A percentile compares a stretch with the other conserved stretches of the same genome.
Evolutionary conservation across 495 filamentous ascomycete genomes (phyloP).

Genomic region (Aspergillus panamensis): DNA sequence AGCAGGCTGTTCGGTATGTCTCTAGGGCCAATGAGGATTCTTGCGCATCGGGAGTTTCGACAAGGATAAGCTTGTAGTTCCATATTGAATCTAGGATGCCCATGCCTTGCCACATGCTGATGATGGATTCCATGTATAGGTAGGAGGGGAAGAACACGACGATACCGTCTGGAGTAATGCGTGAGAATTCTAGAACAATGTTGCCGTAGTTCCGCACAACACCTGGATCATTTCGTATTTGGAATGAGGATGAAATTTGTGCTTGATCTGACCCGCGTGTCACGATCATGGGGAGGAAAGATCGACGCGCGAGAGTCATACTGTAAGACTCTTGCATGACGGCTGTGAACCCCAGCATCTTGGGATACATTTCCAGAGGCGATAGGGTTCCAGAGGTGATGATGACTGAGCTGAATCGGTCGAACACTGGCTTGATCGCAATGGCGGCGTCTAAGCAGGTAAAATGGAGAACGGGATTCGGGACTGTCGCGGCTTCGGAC

Average conservation of each 20-base stretch:
- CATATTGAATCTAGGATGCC: slow-evolving; percentile 95
- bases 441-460: slow-evolving; percentile 97
- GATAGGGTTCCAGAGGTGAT: slow-evolving; percentile 98
- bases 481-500: slow-evolving; percentile 90
- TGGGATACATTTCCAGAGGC: slow-evolving; percentile 97
- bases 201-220: slow-evolving; percentile 95
- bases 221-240: slow-evolving; percentile 89
- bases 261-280: slow-evolving; percentile 93
- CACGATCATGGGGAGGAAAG: slow-evolving; percentile 97
- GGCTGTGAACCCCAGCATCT: slow-evolving; percentile 90
- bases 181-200: slow-evolving; percentile 87
- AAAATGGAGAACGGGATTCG: slow-evolving; percentile 93
- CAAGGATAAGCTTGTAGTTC: slow-evolving; percentile 98
- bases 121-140: slow-evolving; percentile 98
- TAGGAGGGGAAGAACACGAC: slow-evolving; percentile 99
- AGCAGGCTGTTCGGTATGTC: slow-evolving; percentile 95
- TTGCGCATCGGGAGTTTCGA: slow-evolving; percentile 96
- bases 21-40: slow-evolving; percentile 95
- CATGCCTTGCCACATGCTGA: slow-evolving; percentile 99
- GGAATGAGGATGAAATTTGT: slow-evolving; percentile 83
- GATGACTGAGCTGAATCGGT: slow-evolving; percentile 95
- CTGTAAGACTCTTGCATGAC: slow-evolving; percentile 95
- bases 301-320: slow-evolving; percentile 93
- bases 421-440: slow-evolving; percentile 96
- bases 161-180: slow-evolving; percentile 92